A percentile compares a stretch with the other conserved stretches of the same genome.
phyloP scores from a whole-genome alignment of 352 stramenopile genomes.

The Phytophthora sansomeana region DNA sequence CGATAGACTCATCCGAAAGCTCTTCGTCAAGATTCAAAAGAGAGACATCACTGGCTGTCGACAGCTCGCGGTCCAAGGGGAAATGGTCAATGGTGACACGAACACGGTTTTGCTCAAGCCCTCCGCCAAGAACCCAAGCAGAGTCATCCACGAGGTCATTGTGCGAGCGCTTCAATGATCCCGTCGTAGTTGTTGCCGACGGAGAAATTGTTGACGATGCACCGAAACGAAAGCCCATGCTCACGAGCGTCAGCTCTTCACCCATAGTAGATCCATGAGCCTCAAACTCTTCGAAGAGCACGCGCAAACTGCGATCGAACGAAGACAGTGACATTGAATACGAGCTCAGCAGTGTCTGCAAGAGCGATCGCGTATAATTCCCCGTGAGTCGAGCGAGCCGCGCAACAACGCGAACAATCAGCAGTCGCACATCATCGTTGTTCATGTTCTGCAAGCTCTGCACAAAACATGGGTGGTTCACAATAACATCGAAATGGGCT shows the following conservation, averaged over 20 bases:
- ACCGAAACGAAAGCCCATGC: constrained; percentile 78
- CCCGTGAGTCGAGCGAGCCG: constrained; percentile 47
- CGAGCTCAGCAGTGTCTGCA: constrained; percentile 62
- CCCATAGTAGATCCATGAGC: constrained; percentile 41
- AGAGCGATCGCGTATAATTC: constrained; percentile 59
- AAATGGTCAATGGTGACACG: constrained; percentile 79
- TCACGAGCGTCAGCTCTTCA: constrained; percentile 49
- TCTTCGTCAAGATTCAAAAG: constrained; percentile 45
- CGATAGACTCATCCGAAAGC: constrained; percentile 4
- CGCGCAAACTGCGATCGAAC: constrained; percentile 63
- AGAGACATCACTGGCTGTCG: constrained; percentile 29
- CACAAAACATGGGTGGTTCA: constrained; percentile 40
- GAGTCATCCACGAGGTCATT: constrained; percentile 73
- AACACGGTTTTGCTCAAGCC: constrained; percentile 68
- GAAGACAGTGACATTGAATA: constrained; percentile 79
- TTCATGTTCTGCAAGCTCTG: constrained; percentile 29
- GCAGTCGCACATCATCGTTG: constrained; percentile 32
- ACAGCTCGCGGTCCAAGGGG: constrained; percentile 58
- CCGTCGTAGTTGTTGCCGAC: constrained; percentile 32
- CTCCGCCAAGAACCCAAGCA: constrained; percentile 69
- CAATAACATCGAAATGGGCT: constrained; percentile 43
- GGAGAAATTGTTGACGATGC: constrained; percentile 46
- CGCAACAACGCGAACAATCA: constrained; percentile 52
- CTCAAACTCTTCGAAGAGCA: constrained; percentile 69
- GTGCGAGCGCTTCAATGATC: constrained; percentile 43